Base-by-base conservation (phyloP, 352 stramenopile genomes). In the Globisporangium viniferum region DNA sequence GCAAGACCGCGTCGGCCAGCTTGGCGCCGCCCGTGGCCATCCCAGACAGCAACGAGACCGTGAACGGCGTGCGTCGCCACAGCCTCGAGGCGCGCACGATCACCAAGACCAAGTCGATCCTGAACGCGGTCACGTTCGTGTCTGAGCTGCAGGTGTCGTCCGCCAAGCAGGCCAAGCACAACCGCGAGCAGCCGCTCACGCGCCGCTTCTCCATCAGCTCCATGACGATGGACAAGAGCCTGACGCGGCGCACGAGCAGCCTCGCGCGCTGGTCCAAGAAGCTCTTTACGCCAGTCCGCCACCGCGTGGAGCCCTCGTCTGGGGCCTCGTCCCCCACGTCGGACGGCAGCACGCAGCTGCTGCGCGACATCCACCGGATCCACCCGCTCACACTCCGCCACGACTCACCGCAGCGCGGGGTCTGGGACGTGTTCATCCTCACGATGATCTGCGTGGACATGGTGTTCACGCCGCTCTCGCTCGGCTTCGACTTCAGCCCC, bases 381-480 rank as follows among this genome's bases (percentile, higher is more conserved):
- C 73, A 83, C 29, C 70, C 62, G 22, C 84, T 81, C 29, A 86
- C 76, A 3, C 62, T 92, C 2, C 79, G 78, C n/a, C 82, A 86
- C 27, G 81, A 91, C 49, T 85, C 81, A 0, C 44, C 55, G 0
- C 70, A 73, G 27, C 76, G 81, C 2, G 61, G 73, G n/a, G 39
- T 68, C 5, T 91, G 83, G 83, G 81, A 91, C 49, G 48, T 80
- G 4, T 36, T 89, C 22, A 77, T 91, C 18, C 74, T 91, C 72
- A 9, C 65, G 8, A 77, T 86, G 75, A 83, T 91, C 27, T 68
- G 82, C 8, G 39, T 87, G 6, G 80, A 91, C 65, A 73, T 90
- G 0, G 71, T 85, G 1, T 15, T 90, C 36, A 90, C 81, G 3
- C 80, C 83, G 12, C 61, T 91, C 0, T 69, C 77, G 12, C 66